A percentile compares a stretch with the other conserved stretches of the same genome.
Evolutionary conservation across 2,329 filamentous ascomycete species (phyloP).

Genomic region (Fusarium sp.): DNA sequence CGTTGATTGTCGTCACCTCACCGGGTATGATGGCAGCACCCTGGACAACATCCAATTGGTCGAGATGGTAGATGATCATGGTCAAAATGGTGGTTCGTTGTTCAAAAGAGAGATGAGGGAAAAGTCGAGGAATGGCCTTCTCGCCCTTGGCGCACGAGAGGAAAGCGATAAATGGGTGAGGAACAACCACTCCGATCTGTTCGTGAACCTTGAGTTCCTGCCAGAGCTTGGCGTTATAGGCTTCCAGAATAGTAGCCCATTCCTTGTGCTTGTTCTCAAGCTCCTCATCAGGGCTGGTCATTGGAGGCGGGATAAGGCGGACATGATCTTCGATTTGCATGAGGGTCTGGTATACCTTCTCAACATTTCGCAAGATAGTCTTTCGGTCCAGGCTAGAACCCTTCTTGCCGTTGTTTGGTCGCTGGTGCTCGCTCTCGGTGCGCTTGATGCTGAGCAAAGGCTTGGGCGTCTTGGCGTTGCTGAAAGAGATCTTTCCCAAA

Average conservation of each 20-base stretch:
- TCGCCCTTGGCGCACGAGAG: conserved; percentile 96
- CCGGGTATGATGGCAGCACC: conserved; percentile 79
- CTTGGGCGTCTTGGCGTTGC: conserved; percentile 97
- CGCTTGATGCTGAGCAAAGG: conserved; percentile 96
- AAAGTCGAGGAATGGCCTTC: conserved; percentile 93
- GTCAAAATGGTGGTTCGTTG: conserved; percentile 95
- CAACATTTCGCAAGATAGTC: conserved; percentile 84
- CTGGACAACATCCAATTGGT: conserved; percentile 89
- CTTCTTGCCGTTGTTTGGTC: conserved; percentile 62
- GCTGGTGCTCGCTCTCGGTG: conserved; percentile 72
- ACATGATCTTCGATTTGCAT: conserved; percentile 97
- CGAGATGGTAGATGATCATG: conserved; percentile 93
- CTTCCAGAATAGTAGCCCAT: conserved; percentile 70
- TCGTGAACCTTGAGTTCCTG: conserved; percentile 90
- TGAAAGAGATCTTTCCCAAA: conserved; percentile 97
- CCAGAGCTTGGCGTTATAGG: conserved; percentile 87
- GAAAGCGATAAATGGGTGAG: conserved; percentile 96
- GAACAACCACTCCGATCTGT: conserved; percentile 79
- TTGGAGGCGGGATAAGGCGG: conserved; percentile 75
- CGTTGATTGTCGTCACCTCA: conserved; percentile 76
- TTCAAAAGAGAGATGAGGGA: conserved; percentile 90
- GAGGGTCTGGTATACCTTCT: conserved; percentile 85
- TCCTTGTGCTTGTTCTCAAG: conserved; percentile 79
- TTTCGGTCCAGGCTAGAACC: conserved; percentile 77
- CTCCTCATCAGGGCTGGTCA: conserved; percentile 71